Conservation (phyloP, 495 filamentous ascomycete genomes). For the Penicillium odoratum region DNA sequence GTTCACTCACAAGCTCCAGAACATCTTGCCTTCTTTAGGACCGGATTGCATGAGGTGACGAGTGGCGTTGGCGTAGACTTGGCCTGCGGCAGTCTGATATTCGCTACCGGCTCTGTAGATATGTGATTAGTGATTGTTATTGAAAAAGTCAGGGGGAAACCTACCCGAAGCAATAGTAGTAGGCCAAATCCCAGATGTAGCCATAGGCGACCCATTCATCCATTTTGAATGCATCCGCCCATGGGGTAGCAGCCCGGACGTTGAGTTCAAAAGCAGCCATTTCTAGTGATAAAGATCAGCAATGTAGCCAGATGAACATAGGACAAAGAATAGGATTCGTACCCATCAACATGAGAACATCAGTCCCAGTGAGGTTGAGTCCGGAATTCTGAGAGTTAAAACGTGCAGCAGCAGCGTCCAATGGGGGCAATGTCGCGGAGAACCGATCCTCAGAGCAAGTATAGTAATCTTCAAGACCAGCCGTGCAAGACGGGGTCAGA, state of each 20-base stretch:
- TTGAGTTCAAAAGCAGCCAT: constrained; percentile 55
- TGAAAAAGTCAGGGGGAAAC: not conserved
- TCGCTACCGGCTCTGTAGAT: constrained; percentile 44
- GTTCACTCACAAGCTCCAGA: constrained; percentile 51
- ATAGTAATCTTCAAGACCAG: constrained; percentile 2
- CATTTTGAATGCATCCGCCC: constrained; percentile 54
- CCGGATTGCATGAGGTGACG: constrained; percentile 47
- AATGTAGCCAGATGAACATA: not conserved
- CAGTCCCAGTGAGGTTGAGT: constrained; percentile 18
- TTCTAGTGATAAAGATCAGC: constrained; percentile 6
- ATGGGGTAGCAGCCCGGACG: constrained; percentile 46
- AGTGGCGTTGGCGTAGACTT: constrained; percentile 55
- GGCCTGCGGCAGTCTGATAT: constrained; percentile 49
- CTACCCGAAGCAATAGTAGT: constrained; percentile 54
- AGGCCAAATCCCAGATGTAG: constrained; percentile 52
- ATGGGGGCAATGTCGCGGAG: constrained; percentile 8
- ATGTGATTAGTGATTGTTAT: not conserved
- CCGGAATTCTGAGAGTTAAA: constrained; percentile 27
- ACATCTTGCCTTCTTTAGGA: constrained; percentile 43
- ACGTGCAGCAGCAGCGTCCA: constrained; percentile 25
- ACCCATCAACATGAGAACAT: constrained; percentile 28
- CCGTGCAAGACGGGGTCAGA: constrained; percentile 43
- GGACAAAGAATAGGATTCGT: not conserved
- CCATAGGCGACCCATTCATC: constrained; percentile 53
- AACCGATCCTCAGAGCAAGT: constrained; percentile 13